Conservation (phyloP, 768 basidiomycete genomes). For the Hortiboletus flavorubellus region DNA sequence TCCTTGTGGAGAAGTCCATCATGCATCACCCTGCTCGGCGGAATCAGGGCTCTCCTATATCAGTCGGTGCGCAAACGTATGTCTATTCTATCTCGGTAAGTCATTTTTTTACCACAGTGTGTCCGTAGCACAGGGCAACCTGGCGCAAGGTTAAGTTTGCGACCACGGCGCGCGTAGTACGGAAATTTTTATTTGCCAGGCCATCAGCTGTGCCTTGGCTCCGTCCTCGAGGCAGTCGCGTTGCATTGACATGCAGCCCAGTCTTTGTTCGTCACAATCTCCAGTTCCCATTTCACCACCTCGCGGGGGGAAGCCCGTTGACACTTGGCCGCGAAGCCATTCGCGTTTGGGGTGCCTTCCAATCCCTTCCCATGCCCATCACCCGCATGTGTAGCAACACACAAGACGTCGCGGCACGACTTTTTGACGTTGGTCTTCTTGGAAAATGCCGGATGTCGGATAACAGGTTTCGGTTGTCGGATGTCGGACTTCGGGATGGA, state of each 20-base stretch:
- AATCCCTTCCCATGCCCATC: conserved; percentile 7
- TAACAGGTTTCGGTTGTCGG: conserved; percentile 1
- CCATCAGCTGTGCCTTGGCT: neutral
- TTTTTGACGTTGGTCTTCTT: conserved; percentile 6
- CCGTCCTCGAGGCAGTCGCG: conserved; percentile 29
- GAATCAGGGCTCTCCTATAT: conserved; percentile 16
- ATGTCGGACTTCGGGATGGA: conserved; percentile 4
- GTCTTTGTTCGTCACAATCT: conserved; percentile 19
- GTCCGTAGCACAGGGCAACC: conserved; percentile 16
- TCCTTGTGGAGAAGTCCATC: neutral
- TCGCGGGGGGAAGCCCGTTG: conserved; percentile 8
- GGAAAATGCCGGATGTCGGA: conserved; percentile 15
- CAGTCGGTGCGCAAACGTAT: conserved; percentile 14
- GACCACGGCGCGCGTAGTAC: neutral
- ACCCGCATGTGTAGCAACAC: neutral
- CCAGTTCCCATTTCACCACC: conserved; percentile 8
- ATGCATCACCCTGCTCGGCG: conserved; percentile 5
- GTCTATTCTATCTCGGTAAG: conserved; percentile 14
- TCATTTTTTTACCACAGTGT: neutral
- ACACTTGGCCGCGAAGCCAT: conserved; percentile 9
- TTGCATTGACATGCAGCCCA: conserved; percentile 27
- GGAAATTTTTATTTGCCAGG: neutral
- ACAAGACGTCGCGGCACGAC: neutral
- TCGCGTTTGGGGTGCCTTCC: conserved; percentile 12
- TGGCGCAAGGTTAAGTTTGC: too few species aligned